These are phyloP conservation scores for Yamadazyma songkhlaensis DNA, from an alignment of 1,139 yeast genomes.

Conservation along the genomic window DNA sequence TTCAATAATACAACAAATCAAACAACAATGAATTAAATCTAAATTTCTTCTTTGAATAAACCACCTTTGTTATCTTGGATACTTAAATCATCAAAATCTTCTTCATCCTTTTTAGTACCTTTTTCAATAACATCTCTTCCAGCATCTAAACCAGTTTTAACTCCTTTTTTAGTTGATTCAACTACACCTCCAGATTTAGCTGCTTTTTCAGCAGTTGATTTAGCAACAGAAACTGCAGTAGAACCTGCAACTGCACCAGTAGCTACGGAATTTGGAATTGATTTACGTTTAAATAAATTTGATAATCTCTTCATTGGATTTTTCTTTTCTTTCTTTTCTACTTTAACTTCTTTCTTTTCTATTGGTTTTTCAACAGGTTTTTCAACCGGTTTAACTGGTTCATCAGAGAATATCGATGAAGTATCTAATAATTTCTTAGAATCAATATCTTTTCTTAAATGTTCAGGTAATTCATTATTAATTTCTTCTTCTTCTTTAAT, in stretches of 20 bases:
- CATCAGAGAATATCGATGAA: slow-evolving; percentile 36
- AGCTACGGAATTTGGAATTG: slow-evolving; percentile 4
- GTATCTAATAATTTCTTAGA: slow-evolving; percentile 42
- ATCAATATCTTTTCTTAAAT: slow-evolving; percentile 41
- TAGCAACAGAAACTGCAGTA: slow-evolving; percentile 4
- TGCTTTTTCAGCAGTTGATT: slow-evolving; percentile 1
- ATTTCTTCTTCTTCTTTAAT: slow-evolving; percentile 44
- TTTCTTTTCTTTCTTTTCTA: slow-evolving; percentile 8
- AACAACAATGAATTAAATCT: slow-evolving; percentile 6
- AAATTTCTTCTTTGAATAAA: slow-evolving; percentile 45
- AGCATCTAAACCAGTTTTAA: neutral
- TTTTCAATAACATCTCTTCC: slow-evolving; percentile 1
- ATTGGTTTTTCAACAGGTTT: slow-evolving; percentile 9
- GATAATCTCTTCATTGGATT: slow-evolving; percentile 15
- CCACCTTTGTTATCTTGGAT: slow-evolving; percentile 33
- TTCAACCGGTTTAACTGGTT: slow-evolving; percentile 17
- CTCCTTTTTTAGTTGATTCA: slow-evolving; percentile 2
- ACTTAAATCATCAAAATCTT: slow-evolving; percentile 28
- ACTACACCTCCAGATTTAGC: slow-evolving; percentile 1
- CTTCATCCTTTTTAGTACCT: slow-evolving; percentile 11
- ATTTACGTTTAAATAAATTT: slow-evolving; percentile 12
- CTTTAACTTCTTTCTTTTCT: slow-evolving; percentile 4
- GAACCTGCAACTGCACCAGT: slow-evolving; percentile 7
- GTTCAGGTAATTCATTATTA: slow-evolving; percentile 52
- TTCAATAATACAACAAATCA: slow-evolving; percentile 6